A percentile compares a stretch with the other conserved stretches of the same genome.
These are phyloP conservation scores for Basipetospora sp. DNA, from an alignment of 2,329 filamentous ascomycete genomes.

Conservation along the genomic window DNA sequence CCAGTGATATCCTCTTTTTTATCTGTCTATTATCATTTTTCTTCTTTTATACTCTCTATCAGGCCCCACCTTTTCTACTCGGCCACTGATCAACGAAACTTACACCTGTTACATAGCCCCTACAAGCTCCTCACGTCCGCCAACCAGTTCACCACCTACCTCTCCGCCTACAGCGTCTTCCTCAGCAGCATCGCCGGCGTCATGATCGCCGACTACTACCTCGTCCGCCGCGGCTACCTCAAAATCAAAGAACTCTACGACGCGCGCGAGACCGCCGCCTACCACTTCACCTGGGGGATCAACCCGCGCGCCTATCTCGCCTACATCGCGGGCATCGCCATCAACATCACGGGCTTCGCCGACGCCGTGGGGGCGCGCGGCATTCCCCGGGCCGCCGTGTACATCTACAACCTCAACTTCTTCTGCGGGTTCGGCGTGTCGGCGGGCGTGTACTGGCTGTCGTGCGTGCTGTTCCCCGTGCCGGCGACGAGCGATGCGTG, in stretches of 20 bases:
- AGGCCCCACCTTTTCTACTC: too few species aligned
- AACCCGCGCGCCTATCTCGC: conserved; percentile 74
- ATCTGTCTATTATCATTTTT: too few species aligned
- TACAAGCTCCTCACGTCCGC: conserved; percentile 61
- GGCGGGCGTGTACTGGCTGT: conserved; percentile 47
- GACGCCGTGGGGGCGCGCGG: conserved; percentile 57
- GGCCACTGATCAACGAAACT: too few species aligned
- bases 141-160: conserved; percentile 81
- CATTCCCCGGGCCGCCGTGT: conserved; percentile 65
- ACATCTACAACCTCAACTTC: conserved; percentile 85
- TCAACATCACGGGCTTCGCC: conserved; percentile 85
- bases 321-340: conserved; percentile 68
- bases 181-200: conserved; percentile 89
- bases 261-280: conserved; percentile 48
- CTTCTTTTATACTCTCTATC: too few species aligned
- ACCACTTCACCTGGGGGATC: conserved; percentile 60
- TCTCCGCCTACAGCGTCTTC: conserved; percentile 85
- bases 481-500: conserved; percentile 60
- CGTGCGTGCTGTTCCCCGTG: conserved; percentile 57
- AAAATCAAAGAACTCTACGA: conserved; percentile 69
- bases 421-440: conserved; percentile 71
- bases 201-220: conserved; percentile 76
- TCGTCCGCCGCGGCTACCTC: conserved; percentile 69
- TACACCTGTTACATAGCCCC: too few species aligned
- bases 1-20: too few species aligned